Conservation (phyloP, 164 flowering plant genomes). For the Warburgia ugandensis region DNA sequence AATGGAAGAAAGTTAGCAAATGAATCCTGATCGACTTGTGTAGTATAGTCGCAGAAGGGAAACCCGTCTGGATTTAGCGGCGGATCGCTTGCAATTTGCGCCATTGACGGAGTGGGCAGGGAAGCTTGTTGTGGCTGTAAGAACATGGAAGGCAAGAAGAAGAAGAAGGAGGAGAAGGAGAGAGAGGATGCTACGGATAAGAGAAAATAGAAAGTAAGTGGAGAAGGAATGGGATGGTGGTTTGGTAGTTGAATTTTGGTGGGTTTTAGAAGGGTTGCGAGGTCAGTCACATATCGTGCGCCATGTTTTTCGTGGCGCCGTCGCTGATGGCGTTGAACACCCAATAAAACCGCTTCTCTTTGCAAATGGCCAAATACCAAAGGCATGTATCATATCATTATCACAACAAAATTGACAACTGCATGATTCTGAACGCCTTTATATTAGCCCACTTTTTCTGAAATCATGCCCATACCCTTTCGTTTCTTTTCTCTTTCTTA, state of each 20-base stretch:
- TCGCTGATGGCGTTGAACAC: conserved; percentile 11
- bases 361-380: not conserved
- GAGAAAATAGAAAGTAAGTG: not conserved
- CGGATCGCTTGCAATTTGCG: conserved; percentile 4
- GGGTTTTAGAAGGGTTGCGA: conserved; percentile 13
- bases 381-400: not conserved
- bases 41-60: not conserved
- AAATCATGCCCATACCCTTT: not conserved
- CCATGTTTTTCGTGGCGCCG: conserved; percentile 13
- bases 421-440: too few relatives aligned
- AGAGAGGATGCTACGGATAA: not conserved
- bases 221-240: not conserved
- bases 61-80: not conserved
- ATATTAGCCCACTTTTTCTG: not conserved
- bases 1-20: not conserved
- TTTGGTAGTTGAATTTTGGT: conserved; percentile 5
- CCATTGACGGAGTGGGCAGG: conserved; percentile 2
- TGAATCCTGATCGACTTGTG: not conserved
- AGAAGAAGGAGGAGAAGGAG: not conserved
- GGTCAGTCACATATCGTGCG: conserved; percentile 14
- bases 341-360: conserved; percentile 1
- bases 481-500: not conserved
- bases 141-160: conserved; percentile 1
- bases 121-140: not conserved
- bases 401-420: not conserved